Base-by-base conservation (phyloP, 2,329 filamentous ascomycete genomes). In the Fusarium sp. region DNA sequence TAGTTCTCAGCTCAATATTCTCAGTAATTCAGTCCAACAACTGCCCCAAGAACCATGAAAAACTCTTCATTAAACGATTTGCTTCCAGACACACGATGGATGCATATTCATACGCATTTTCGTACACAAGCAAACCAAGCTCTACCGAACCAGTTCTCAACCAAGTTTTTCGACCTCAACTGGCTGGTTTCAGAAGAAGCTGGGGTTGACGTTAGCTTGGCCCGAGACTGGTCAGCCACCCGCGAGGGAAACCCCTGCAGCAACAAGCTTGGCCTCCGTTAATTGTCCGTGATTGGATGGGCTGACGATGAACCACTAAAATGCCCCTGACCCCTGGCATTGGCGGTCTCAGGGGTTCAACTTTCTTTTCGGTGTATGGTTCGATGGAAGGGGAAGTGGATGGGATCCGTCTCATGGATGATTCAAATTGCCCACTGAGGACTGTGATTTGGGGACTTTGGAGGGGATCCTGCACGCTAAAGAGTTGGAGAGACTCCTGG, bases 131-230 rank as follows among this genome's bases (percentile, higher is more conserved):
- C 41, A 47, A 32, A 58, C n/a, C 50, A 38, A 24, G 24, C 18
- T 39, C 41, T n/a, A 30, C 30, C 47, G 42, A 57, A 35, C 36
- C 28, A 44, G 48, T 35, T 67, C 53, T 68, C n/a, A 11, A 57
- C 42, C 65, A 69, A 70, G 66, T 65, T 56, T 58, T 58, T 64
- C 48, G 32, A 47, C 53, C 58, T 57, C 65, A 42, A 54, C 53
- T 59, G 50, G 65, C 53, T 57, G 65, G 75, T 77, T 77, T 77
- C 75, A 77, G 75, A 77, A 66, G 54, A 72, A 74, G 66, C 70
- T 77, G 69, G 75, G 75, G 75, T 74, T 58, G 72, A 60, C 54
- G 48, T 55, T 69, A 48, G 59, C 59, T 63, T 50, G 72, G 48
- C 53, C 54, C 42, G 22, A 53, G 68, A 74, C 62, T 74, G 71